phyloP scores from a whole-genome alignment of 306 rosid genomes.

The Astragalus glycyphyllos region DNA sequence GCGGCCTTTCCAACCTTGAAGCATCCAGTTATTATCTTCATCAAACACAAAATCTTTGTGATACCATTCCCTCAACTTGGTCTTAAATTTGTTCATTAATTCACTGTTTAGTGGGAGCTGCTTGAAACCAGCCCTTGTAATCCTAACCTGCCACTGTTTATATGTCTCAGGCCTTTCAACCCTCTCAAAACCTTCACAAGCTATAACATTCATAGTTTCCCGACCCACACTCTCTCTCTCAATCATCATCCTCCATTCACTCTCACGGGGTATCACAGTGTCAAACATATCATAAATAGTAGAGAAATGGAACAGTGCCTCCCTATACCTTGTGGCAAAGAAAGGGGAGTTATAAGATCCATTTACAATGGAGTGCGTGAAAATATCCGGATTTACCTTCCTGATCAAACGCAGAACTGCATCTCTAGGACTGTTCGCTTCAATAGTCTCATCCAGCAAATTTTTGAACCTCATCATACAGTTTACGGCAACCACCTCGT shows the following conservation, averaged over 20 bases:
- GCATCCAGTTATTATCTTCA: slow-evolving; percentile 70
- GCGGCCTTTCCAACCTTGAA: slow-evolving; percentile 92
- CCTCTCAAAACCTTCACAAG: slow-evolving; percentile 77
- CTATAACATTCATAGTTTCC: slow-evolving; percentile 72
- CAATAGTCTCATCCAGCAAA: slow-evolving; percentile 69
- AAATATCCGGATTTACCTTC: slow-evolving; percentile 73
- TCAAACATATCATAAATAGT: slow-evolving; percentile 63
- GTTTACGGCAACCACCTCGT: slow-evolving; percentile 65
- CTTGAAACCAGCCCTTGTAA: slow-evolving; percentile 69
- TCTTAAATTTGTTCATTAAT: slow-evolving; percentile 46
- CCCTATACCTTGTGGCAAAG: slow-evolving; percentile 72
- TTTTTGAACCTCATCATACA: slow-evolving; percentile 53
- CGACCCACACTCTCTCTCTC: slow-evolving; percentile 69
- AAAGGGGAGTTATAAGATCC: slow-evolving; percentile 79
- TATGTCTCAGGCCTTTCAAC: slow-evolving; percentile 83
- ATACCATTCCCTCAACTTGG: slow-evolving; percentile 53
- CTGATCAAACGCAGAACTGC: slow-evolving; percentile 63
- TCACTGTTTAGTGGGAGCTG: slow-evolving; percentile 57
- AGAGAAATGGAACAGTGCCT: slow-evolving; percentile 73
- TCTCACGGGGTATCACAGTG: slow-evolving; percentile 53
- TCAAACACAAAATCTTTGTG: slow-evolving; percentile 72
- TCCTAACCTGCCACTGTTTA: slow-evolving; percentile 71
- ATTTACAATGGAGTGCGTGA: slow-evolving; percentile 52
- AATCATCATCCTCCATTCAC: slow-evolving; percentile 54
- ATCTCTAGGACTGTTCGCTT: slow-evolving; percentile 64